Conservation (phyloP, 129 eudicot species). For the Helichrysum umbraculigerum region DNA sequence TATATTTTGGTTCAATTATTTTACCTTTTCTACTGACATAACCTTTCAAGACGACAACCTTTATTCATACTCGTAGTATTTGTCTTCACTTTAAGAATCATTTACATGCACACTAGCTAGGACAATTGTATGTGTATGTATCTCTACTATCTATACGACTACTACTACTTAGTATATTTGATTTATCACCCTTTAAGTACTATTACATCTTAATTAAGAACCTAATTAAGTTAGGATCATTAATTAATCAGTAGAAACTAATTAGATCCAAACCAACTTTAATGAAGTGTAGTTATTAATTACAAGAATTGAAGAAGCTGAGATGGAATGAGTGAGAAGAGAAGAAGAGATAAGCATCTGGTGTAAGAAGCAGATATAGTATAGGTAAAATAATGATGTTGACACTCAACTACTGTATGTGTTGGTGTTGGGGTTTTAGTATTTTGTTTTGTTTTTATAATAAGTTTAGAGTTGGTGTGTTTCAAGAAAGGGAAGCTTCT, state of each 20-base stretch:
- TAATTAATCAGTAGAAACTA: no score
- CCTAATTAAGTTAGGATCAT: no score
- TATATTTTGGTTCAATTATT: not conserved
- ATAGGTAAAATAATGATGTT: constrained; percentile 8
- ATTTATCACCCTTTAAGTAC: no score
- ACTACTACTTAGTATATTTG: no score
- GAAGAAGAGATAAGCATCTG: constrained; percentile 32
- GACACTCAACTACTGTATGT: constrained; percentile 20
- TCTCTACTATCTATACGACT: not conserved
- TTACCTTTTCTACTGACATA: not conserved
- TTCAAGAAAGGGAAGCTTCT: constrained; percentile 49
- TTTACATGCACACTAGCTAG: not conserved
- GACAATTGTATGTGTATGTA: not conserved
- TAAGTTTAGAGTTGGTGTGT: constrained; percentile 22
- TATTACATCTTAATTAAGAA: no score
- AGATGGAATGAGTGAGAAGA: constrained; percentile 31
- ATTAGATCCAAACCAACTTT: no score
- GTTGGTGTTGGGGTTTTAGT: constrained; percentile 13
- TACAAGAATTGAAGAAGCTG: not conserved
- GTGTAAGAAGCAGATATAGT: constrained; percentile 28
- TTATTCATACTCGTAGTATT: not conserved
- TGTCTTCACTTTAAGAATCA: not conserved
- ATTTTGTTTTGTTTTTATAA: constrained; percentile 15
- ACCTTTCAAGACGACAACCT: not conserved
- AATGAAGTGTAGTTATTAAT: no score